A percentile compares a stretch with the other conserved stretches of the same genome.
Conservation (phyloP, 441 rosid species). For the Aleurites moluccanus region DNA sequence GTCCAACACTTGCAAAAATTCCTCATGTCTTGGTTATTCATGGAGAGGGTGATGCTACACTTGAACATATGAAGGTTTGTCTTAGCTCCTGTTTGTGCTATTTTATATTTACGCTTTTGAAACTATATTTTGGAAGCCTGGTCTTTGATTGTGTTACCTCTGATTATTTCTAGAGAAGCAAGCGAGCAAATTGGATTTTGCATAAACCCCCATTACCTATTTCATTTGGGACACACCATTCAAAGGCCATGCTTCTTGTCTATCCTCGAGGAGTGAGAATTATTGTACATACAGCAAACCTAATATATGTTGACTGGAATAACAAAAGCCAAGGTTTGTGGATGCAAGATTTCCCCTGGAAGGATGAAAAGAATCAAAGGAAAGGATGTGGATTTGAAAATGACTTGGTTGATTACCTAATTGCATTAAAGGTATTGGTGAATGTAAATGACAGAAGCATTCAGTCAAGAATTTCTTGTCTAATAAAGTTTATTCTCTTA, state of each 20-base stretch:
- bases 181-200: slow-evolving; percentile 77
- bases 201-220: slow-evolving; percentile 92
- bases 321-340: slow-evolving; percentile 95
- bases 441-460: background rate
- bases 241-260: slow-evolving; percentile 87
- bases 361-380: slow-evolving; percentile 51
- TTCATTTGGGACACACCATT: slow-evolving; percentile 90
- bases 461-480: background rate
- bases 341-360: slow-evolving; percentile 99
- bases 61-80: slow-evolving; percentile 78
- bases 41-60: slow-evolving; percentile 77
- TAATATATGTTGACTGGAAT: slow-evolving; percentile 93
- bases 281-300: slow-evolving; percentile 87
- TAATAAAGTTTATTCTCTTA: background rate
- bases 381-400: slow-evolving; percentile 67
- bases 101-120: slow-evolving; percentile 11
- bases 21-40: slow-evolving; percentile 85
- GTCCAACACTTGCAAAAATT: slow-evolving; percentile 65
- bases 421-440: slow-evolving; percentile 62
- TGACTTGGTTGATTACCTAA: slow-evolving; percentile 83
- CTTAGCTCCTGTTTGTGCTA: slow-evolving; percentile 12
- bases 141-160: slow-evolving; percentile 13
- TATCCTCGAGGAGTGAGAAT: slow-evolving; percentile 81
- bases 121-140: slow-evolving; percentile 2
- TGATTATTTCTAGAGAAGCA: slow-evolving; percentile 54